Conservation (phyloP, 2,329 filamentous ascomycete genomes). For the Arthrinium puccinioides region DNA sequence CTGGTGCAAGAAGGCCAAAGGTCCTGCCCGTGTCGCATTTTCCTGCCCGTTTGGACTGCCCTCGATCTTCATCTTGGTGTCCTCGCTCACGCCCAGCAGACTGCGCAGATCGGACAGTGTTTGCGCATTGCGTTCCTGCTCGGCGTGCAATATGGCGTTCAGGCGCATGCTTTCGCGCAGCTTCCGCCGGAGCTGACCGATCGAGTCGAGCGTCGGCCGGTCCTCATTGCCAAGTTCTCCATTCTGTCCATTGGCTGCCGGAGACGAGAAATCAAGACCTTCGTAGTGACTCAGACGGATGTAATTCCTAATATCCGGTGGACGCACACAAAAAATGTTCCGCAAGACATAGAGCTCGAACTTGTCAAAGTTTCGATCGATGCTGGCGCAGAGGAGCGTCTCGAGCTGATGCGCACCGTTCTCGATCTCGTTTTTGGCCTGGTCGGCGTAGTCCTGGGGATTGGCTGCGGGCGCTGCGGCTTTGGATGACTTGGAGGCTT, state of each 20-base stretch:
- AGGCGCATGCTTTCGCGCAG: slow-evolving; percentile 50
- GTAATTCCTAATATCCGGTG: slow-evolving; percentile 63
- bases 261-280: slow-evolving; percentile 42
- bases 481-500: slow-evolving; percentile 51
- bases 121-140: slow-evolving; percentile 36
- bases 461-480: slow-evolving; percentile 18
- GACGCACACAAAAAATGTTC: slow-evolving; percentile 67
- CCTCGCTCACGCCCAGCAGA: slow-evolving; percentile 14
- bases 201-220: slow-evolving; percentile 56
- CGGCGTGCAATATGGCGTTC: slow-evolving; percentile 49
- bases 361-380: slow-evolving; percentile 79
- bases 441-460: slow-evolving; percentile 27
- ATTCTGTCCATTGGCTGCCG: slow-evolving; percentile 1
- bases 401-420: slow-evolving; percentile 81
- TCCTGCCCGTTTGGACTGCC: slow-evolving; percentile 10
- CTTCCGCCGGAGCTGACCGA: slow-evolving; percentile 65
- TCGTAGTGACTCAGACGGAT: slow-evolving; percentile 82
- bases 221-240: slow-evolving; percentile 12
- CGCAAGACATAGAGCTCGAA: slow-evolving; percentile 86
- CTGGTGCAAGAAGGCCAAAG: slow-evolving; percentile 52
- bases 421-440: slow-evolving; percentile 64
- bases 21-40: slow-evolving; percentile 20
- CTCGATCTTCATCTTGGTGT: slow-evolving; percentile 17
- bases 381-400: slow-evolving; percentile 71
- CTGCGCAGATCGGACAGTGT: slow-evolving; percentile 23